Base-by-base conservation (phyloP, 176 grass and related monocot species). In the Themeda triandra region DNA sequence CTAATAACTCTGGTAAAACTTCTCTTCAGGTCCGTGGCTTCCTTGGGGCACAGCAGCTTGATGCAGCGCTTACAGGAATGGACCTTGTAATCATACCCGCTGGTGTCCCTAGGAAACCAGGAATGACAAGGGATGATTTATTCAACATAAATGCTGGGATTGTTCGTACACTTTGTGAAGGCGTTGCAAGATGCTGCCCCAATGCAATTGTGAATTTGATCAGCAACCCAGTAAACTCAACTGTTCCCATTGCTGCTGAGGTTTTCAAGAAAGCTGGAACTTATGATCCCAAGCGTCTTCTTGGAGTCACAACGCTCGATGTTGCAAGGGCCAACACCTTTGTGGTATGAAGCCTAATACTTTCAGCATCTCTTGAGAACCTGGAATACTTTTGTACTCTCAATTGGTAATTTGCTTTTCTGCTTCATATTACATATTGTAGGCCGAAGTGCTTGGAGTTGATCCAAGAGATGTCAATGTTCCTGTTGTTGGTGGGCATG, bases 141-240 rank as follows among this genome's bases (percentile, higher is more conserved):
- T 99, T 99, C 86, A 96, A 99, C 78, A 99, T 91, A 83, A 99
- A 96, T 76, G 96, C 96, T 35, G 96, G 96, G 62, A 99, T 99
- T 49, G 96, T 99, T 54, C 90, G 88, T 49, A 84, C 86, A 0
- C 88, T 99, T 19, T 96, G 89, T 81, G 89, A 99, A 69, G 96
- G 91, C 6, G 85, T 99, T 85, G 85, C 88, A 71, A 92, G 90
- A 58, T 92, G 91, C 77, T 96, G 91, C 33, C 96, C 96, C 15
- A 60, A 87, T 83, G 91, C 96, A 32, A 82, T 96, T 67, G 91
- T 99, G 54, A 96, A 96, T 51, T 72, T 99, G 88, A 99, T 99
- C 81, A 99, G 96, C 80, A 99, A 99, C 74, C 96, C 96, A 44
- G 93, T 99, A 72, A 96, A 99, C 86, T 99, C 96, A 4, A 99